Base-by-base conservation (phyloP, 495 filamentous ascomycete species). In the Tuber microsphaerosporum region DNA sequence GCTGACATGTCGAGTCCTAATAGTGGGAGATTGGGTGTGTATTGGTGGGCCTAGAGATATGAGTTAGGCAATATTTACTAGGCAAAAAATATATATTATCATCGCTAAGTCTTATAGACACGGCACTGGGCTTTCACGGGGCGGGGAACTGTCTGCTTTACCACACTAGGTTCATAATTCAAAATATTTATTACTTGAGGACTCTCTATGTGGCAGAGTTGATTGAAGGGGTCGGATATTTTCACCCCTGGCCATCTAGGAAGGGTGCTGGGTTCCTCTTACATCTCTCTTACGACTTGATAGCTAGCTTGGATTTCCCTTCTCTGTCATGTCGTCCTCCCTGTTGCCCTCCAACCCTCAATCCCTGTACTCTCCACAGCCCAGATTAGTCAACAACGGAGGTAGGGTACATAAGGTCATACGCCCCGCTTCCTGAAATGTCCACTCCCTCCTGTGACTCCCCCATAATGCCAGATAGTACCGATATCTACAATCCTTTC, bases 401-500 rank as follows among this genome's bases (percentile, higher is more conserved):
- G 34, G 43, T 31, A 48, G 42, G 14, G n/a, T 26, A 31, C 6
- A 37, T 44, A 39, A 39, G 20, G 39, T 37, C 42, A 26, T 37
- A 26, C 44, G 1, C 20, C n/a, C 42, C 31, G 44, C 42, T 31
- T 34, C 17, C n/a, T 19, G 17, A 20, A 2, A 61, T 17, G 16
- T n/a, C 2, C 26, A 43, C 16, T 44, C 48, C 41, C 42, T 7
- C 6, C 34, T 19, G 76, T 77, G 76, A 5, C 70, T 22, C 76
- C 69, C 43, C 71, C 73, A 39, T 42, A 44, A 56, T 12, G 70
- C 26, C 44, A 44, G 73, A 78, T 51, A 80, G 81, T 71, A 84
- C 86, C 20, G 86, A 88, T 61, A 82, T 83, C 19, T 83, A 80
- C 72, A 89, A 89, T 80, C 87, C 86, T 75, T 84, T 90, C 45